These are phyloP conservation scores for Mycena rebaudengoi DNA, from an alignment of 768 basidiomycete species.

Conservation along the genomic window DNA sequence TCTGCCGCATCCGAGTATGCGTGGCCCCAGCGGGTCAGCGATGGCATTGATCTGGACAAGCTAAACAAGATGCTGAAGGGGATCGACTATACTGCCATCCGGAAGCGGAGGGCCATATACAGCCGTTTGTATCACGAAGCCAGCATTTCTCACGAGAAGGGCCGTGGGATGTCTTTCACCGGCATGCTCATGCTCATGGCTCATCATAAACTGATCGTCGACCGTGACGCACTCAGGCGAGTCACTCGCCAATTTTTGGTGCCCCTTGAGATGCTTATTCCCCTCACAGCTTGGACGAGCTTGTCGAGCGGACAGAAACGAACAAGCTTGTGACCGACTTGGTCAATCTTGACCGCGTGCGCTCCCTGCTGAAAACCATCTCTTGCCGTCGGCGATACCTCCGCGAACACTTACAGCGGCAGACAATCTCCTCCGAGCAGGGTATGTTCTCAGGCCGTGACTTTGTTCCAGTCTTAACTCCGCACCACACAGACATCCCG, in stretches of 20 bases:
- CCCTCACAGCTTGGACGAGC: slow-evolving; percentile 74
- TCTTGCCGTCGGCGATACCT: slow-evolving; percentile 76
- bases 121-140: slow-evolving; percentile 90
- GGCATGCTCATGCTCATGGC: slow-evolving; percentile 88
- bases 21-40: slow-evolving; percentile 45
- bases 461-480: neutral
- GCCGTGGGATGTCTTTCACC: slow-evolving; percentile 89
- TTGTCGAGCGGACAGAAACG: slow-evolving; percentile 77
- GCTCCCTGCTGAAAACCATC: slow-evolving; percentile 81
- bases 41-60: slow-evolving; percentile 70
- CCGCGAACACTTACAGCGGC: slow-evolving; percentile 51
- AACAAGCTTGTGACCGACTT: slow-evolving; percentile 84
- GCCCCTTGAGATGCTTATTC: slow-evolving; percentile 20
- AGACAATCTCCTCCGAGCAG: slow-evolving; percentile 45
- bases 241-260: slow-evolving; percentile 37
- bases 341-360: slow-evolving; percentile 86
- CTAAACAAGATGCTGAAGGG: slow-evolving; percentile 64
- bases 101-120: slow-evolving; percentile 74
- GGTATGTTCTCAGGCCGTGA: slow-evolving; percentile 39
- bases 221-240: slow-evolving; percentile 88
- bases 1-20: slow-evolving; percentile 43
- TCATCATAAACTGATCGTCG: slow-evolving; percentile 92
- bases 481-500: slow-evolving; percentile 60
- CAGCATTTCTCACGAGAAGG: slow-evolving; percentile 69
- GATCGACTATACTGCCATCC: slow-evolving; percentile 72